These are phyloP conservation scores for Fraxinus paxiana DNA, from an alignment of 305 asterid genomes.

Conservation along the genomic window DNA sequence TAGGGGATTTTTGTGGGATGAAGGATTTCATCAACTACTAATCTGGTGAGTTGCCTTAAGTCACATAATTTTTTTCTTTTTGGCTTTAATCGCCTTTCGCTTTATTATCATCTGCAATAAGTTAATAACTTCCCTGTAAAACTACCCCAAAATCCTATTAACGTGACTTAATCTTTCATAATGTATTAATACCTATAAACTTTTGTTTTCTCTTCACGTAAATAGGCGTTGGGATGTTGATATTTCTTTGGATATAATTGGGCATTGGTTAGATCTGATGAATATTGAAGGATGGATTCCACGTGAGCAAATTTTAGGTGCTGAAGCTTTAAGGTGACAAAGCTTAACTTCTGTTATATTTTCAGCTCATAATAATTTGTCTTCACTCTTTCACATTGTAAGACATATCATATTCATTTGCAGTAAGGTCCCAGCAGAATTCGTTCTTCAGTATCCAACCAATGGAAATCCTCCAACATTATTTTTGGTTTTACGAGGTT, in stretches of 20 bases:
- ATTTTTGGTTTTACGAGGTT: slow-evolving; percentile 79
- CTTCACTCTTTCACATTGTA: slow-evolving; percentile 14
- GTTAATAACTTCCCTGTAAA: background rate
- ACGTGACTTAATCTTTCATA: background rate
- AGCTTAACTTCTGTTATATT: slow-evolving; percentile 6
- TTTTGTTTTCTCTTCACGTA: slow-evolving; percentile 23
- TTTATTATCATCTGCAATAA: background rate
- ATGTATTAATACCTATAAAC: slow-evolving; percentile 13
- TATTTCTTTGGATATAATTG: slow-evolving; percentile 80
- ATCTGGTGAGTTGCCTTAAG: slow-evolving; percentile 58
- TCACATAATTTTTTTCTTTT: background rate
- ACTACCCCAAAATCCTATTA: background rate
- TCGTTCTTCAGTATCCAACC: slow-evolving; percentile 84
- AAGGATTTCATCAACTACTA: slow-evolving; percentile 93
- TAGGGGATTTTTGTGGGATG: slow-evolving; percentile 97
- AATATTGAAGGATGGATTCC: slow-evolving; percentile 98
- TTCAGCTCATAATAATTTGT: slow-evolving; percentile 17
- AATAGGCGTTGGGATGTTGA: slow-evolving; percentile 92
- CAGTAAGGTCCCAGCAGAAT: slow-evolving; percentile 97
- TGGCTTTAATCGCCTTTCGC: background rate
- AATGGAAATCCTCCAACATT: slow-evolving; percentile 95
- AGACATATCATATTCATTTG: slow-evolving; percentile 29
- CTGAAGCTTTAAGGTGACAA: slow-evolving; percentile 82
- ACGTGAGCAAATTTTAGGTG: slow-evolving; percentile 94
- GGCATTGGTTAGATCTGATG: slow-evolving; percentile 97